Evolutionary conservation across 1,284 basidiomycete species (phyloP), one percentile per base, ranked within the genome.

Genomic region (Takashimella koratensis): DNA sequence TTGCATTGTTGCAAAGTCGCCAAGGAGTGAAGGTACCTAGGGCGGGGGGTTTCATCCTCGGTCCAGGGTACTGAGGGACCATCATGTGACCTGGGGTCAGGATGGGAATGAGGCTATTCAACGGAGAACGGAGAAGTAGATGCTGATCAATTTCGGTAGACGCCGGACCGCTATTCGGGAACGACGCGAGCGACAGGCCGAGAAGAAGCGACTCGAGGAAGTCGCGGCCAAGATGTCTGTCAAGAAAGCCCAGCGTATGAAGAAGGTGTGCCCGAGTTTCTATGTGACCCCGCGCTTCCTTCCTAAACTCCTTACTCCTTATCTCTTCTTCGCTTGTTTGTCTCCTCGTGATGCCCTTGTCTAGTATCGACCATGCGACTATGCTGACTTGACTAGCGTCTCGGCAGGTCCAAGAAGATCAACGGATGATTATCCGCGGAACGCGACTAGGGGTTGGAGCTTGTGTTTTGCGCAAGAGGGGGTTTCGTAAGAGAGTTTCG

Each of bases 191-290:
- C 52, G 71, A 44, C 48, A 64, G 40, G 76, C 69, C 26, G 75
- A 77, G 65, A 74, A 72, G 64, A 62, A 65, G 53, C 62, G 76
- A 49, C 55, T 72, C 62, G 75, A 74, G 57, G 66, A 73, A 56
- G 62, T 74, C 60, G 63, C 61, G 20, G 71, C 71, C 12, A 73
- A 67, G 65, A 76, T 77, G 75, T 71, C 68, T 5, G 75, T 71
- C n/a, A 77, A 76, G 71, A 77, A 75, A 63, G 58, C 73, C 20
- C 75, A 77, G 65, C 64, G 76, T 49, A 70, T 77, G 69, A 70
- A 70, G 60, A 77, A 76, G 73, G 71, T 75, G 52, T 43, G 66
- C 53, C 30, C 10, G 8, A 41, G 53, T 51, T 5, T 8, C 2
- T n/a, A n/a, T n/a, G n/a, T n/a, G n/a, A n/a, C n/a, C n/a, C n/a